Conservation (phyloP, 768 basidiomycete genomes). For the Galerina sulciceps region DNA sequence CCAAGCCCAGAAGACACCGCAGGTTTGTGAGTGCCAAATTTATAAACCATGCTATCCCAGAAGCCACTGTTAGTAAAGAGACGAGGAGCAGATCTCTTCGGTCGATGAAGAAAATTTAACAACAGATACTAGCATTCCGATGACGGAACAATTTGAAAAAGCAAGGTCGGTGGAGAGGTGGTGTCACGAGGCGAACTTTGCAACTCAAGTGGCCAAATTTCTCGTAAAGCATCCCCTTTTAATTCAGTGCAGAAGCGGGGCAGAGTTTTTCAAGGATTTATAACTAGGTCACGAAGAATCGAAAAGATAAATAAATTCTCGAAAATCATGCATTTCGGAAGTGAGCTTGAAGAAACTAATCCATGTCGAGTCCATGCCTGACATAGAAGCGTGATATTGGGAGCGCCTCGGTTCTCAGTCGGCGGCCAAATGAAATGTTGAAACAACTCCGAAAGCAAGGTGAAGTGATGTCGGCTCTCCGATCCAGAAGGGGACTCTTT, state of each 20-base stretch:
- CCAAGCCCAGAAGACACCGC: constrained; percentile 1
- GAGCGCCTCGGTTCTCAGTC: too few relatives aligned
- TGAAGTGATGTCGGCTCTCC: not conserved
- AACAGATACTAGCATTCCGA: not conserved
- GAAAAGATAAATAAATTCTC: too few relatives aligned
- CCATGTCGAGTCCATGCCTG: too few relatives aligned
- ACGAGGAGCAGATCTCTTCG: not conserved
- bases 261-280: not conserved
- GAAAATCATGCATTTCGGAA: too few relatives aligned
- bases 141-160: not conserved
- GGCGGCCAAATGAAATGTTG: not conserved
- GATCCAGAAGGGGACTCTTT: not conserved
- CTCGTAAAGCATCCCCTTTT: constrained; percentile 4
- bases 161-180: not conserved
- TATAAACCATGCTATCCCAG: constrained; percentile 1
- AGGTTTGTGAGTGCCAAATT: not conserved
- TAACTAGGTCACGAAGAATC: not conserved
- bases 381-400: too few relatives aligned
- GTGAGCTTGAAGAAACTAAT: too few relatives aligned
- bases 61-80: not conserved
- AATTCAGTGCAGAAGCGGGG: not conserved
- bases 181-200: constrained; percentile 1
- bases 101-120: too few relatives aligned
- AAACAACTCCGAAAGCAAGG: not conserved
- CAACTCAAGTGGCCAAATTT: not conserved